Evolutionary conservation across 75 land plant species (phyloP).

Genomic region (Pinus tabuliformis): DNA sequence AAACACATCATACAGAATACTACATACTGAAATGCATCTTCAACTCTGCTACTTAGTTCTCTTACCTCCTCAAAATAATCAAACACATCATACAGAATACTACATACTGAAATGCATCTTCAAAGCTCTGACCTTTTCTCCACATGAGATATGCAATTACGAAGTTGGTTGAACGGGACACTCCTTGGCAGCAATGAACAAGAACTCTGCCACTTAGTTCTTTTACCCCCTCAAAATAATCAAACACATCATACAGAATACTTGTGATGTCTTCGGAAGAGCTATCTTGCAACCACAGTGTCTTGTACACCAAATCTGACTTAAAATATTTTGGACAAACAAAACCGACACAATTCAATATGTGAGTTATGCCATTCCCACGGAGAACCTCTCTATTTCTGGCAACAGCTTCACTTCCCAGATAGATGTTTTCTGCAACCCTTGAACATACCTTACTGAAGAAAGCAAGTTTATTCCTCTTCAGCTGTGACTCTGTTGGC

Average conservation of each 20-base stretch:
- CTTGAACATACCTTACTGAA: conserved; percentile 40
- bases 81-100: too few species aligned
- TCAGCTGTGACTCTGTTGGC: conserved; percentile 26
- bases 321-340: conserved; percentile 55
- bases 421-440: conserved; percentile 44
- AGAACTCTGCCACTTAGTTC: conserved; percentile 41
- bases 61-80: too few species aligned
- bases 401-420: conserved; percentile 55
- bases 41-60: too few species aligned
- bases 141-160: conserved; percentile 67
- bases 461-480: conserved; percentile 25
- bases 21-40: conserved; percentile 34
- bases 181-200: conserved; percentile 55
- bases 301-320: conserved; percentile 39
- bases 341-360: conserved; percentile 55
- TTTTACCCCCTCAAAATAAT: conserved; percentile 46
- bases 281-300: conserved; percentile 58
- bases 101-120: conserved; percentile 52
- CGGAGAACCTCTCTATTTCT: conserved; percentile 28
- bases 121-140: conserved; percentile 40
- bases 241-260: conserved; percentile 53
- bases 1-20: too few species aligned
- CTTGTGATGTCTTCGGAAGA: conserved; percentile 53
- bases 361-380: conserved; percentile 48
- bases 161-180: conserved; percentile 45